phyloP scores from a whole-genome alignment of 1,284 basidiomycete species.

The Sanghuangporus weigelae region DNA sequence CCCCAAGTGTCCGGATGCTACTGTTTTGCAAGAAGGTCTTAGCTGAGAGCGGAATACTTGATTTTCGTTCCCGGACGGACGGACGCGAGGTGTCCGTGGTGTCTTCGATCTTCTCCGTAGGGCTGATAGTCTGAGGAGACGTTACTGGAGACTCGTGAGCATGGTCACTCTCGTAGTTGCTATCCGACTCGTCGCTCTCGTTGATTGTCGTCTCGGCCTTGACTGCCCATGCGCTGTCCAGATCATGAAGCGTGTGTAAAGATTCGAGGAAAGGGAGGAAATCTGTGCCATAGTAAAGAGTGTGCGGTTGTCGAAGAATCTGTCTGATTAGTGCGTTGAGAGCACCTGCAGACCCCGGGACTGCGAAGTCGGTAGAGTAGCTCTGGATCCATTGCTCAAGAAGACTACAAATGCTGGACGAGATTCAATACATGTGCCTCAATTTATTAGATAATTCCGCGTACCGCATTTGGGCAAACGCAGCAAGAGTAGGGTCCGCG shows the following conservation, averaged over 20 bases:
- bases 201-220: conserved; percentile 49
- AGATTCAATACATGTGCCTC: not conserved
- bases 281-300: conserved; percentile 77
- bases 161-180: conserved; percentile 39
- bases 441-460: conserved; percentile 13
- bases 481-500: conserved; percentile 75
- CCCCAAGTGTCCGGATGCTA: conserved; percentile 1
- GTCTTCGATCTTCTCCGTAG: conserved; percentile 19
- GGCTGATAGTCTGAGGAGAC: conserved; percentile 6
- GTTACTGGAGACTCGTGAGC: conserved; percentile 26
- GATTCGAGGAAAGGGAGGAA: conserved; percentile 74
- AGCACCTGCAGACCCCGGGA: conserved; percentile 66
- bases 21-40: conserved; percentile 31
- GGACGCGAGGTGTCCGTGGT: conserved; percentile 20
- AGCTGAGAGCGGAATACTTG: conserved; percentile 52
- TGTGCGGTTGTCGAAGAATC: conserved; percentile 69
- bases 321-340: conserved; percentile 70
- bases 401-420: conserved; percentile 63
- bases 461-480: conserved; percentile 79
- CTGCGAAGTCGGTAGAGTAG: conserved; percentile 73
- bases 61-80: conserved; percentile 51
- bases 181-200: conserved; percentile 58
- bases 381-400: conserved; percentile 69
- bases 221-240: conserved; percentile 65
- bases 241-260: conserved; percentile 54